Base-by-base conservation (phyloP, 805 yeast species). In the Ogataea polymorpha region DNA sequence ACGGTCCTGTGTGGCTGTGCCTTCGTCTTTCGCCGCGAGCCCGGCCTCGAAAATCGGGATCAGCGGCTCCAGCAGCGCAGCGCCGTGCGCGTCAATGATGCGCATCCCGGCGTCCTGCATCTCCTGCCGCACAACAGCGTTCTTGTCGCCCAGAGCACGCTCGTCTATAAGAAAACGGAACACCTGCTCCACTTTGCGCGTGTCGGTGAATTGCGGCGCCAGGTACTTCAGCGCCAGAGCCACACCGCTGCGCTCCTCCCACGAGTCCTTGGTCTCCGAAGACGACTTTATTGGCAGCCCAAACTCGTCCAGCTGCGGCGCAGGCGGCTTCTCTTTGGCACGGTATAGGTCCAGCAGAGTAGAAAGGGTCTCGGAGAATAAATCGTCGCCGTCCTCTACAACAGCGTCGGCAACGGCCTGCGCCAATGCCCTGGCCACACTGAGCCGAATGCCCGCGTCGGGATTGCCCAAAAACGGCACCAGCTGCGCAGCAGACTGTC, bases 61-160 rank as follows among this genome's bases (percentile, higher is more conserved):
- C 53, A 93, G 70, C 2, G 68, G 65, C 57, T 88, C 95, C n/a
- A 89, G 82, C 41, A 73, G 70, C 4, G 63, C 56, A 16, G 75
- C 70, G 15, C 96, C 97, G 50, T 81, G 83, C 1, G 59, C 55
- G 30, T 80, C 73, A 39, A 93, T 79, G 24, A 87, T 71, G 29
- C 73, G 78, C 43, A 86, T 72, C 36, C 96, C 98, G n/a, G 96
- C 93, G 41, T 84, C 91, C 55, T 87, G 89, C 59, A 89, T 72
- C 56, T 86, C 95, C 46, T 80, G 85, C 39, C 93, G 76, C 4
- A 88, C 96, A 37, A 77, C 63, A 0, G 74, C 65, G 44, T 86
- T 85, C 43, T 74, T 71, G 57, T 90, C 98, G 21, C 87, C 89
- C 31, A 89, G 67, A 1, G 91, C 86, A 32, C 74, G 72, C 35